These are phyloP conservation scores for Pseudogymnoascus sp. DNA, from an alignment of 2,329 filamentous ascomycete species.

Conservation along the genomic window DNA sequence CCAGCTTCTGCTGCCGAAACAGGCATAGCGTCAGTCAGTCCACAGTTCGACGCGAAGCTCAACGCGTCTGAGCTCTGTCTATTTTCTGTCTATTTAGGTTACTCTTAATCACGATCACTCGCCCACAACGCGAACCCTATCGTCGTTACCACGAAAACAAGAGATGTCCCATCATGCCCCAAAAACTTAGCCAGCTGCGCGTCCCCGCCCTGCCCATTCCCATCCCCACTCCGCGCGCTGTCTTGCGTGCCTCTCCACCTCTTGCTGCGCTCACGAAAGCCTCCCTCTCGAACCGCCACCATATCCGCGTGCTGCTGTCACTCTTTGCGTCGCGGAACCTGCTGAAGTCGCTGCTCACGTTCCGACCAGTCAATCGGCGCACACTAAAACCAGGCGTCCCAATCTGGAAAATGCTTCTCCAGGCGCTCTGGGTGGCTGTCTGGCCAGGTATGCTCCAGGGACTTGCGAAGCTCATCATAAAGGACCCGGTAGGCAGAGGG, in stretches of 20 bases:
- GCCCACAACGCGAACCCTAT: neutral
- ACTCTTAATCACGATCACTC: neutral
- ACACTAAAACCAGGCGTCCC: slow-evolving; percentile 6
- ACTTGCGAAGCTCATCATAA: slow-evolving; percentile 39
- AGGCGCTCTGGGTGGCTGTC: slow-evolving; percentile 15
- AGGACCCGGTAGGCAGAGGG: slow-evolving; percentile 46
- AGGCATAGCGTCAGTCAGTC: neutral
- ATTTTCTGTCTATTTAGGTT: slow-evolving; percentile 2
- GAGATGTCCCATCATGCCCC: neutral
- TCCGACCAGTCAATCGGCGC: neutral
- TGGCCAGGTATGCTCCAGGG: slow-evolving; percentile 39
- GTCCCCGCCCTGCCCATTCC: neutral
- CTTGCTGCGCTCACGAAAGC: neutral
- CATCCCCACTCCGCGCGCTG: neutral
- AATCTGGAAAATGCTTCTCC: slow-evolving; percentile 10
- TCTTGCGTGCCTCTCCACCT: slow-evolving; percentile 1
- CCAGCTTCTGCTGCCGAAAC: neutral
- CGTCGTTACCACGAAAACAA: neutral
- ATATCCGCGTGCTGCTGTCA: slow-evolving; percentile 2
- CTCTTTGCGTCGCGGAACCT: neutral
- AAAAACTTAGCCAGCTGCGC: neutral
- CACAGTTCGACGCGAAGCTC: neutral
- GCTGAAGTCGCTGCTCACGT: slow-evolving; percentile 2
- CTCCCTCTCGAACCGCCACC: slow-evolving; percentile 4
- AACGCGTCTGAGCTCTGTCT: neutral